These are phyloP conservation scores for Sclerotinia subarctica DNA, from an alignment of 2,329 filamentous ascomycete species.

Conservation along the genomic window DNA sequence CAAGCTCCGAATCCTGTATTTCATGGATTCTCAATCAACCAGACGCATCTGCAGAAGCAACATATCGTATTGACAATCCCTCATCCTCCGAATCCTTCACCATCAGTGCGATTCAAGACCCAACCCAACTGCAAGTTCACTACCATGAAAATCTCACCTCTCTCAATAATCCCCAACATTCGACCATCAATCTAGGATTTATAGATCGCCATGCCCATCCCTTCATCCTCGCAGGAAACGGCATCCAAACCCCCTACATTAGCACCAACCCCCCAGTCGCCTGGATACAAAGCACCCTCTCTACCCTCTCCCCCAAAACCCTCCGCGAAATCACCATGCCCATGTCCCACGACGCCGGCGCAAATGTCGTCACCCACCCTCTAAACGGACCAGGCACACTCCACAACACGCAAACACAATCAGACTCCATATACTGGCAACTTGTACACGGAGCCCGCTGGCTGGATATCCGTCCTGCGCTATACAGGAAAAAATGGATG, in stretches of 20 bases:
- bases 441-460: slow-evolving; percentile 26
- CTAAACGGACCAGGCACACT: slow-evolving; percentile 20
- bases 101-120: slow-evolving; percentile 24
- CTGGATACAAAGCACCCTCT: slow-evolving; percentile 31
- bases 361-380: slow-evolving; percentile 23
- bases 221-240: slow-evolving; percentile 29
- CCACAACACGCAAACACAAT: slow-evolving; percentile 31
- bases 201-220: slow-evolving; percentile 24
- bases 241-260: slow-evolving; percentile 22
- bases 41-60: slow-evolving; percentile 29
- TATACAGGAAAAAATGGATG: slow-evolving; percentile 22
- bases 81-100: slow-evolving; percentile 25
- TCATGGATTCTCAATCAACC: slow-evolving; percentile 23
- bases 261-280: slow-evolving; percentile 24
- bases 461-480: slow-evolving; percentile 30
- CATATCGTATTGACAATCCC: slow-evolving; percentile 25
- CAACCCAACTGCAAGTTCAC: slow-evolving; percentile 23
- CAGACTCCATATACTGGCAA: slow-evolving; percentile 24
- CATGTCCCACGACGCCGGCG: slow-evolving; percentile 28
- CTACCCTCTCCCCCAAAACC: slow-evolving; percentile 24
- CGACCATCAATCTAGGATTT: slow-evolving; percentile 25
- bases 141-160: slow-evolving; percentile 27
- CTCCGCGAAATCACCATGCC: slow-evolving; percentile 30
- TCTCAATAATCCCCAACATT: slow-evolving; percentile 27
- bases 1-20: slow-evolving; percentile 24